A percentile compares a stretch with the other conserved stretches of the same genome.
Evolutionary conservation across 257 asterid genomes (phyloP).

Genomic region (Solanum commersonii): DNA sequence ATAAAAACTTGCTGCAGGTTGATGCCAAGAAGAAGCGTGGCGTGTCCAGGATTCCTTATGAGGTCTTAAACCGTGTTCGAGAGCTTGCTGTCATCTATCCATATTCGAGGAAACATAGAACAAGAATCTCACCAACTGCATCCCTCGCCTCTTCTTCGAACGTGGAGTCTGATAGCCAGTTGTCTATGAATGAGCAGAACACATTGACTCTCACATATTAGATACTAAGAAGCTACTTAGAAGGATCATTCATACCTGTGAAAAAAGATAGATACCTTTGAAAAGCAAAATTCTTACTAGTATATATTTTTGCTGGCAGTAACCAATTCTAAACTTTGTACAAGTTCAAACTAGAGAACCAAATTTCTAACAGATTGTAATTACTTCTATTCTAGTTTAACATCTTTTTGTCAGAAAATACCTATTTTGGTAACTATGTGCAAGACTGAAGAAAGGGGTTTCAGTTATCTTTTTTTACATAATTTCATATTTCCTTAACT

Average conservation of each 20-base stretch:
- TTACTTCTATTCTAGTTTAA: background rate
- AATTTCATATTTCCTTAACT: background rate
- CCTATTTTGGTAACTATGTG: background rate
- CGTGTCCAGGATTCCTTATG: background rate
- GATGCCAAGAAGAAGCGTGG: background rate
- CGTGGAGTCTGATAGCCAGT: background rate
- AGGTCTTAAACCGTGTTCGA: background rate
- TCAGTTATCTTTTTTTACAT: background rate
- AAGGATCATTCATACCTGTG: background rate
- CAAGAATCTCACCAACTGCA: background rate
- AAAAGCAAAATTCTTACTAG: background rate
- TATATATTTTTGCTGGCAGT: background rate
- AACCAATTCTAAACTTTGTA: background rate
- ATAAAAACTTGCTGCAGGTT: background rate
- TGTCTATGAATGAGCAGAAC: background rate
- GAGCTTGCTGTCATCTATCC: slow-evolving; percentile 4
- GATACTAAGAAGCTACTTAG: background rate
- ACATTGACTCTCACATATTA: background rate
- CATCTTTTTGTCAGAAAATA: background rate
- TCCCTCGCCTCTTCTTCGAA: background rate
- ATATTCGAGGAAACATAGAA: background rate
- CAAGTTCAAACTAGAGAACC: background rate
- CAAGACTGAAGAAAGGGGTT: background rate
- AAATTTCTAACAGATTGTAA: background rate
- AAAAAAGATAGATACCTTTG: background rate